phyloP scores from a whole-genome alignment of 257 asterid genomes.

The Gentiana macrophylla region DNA sequence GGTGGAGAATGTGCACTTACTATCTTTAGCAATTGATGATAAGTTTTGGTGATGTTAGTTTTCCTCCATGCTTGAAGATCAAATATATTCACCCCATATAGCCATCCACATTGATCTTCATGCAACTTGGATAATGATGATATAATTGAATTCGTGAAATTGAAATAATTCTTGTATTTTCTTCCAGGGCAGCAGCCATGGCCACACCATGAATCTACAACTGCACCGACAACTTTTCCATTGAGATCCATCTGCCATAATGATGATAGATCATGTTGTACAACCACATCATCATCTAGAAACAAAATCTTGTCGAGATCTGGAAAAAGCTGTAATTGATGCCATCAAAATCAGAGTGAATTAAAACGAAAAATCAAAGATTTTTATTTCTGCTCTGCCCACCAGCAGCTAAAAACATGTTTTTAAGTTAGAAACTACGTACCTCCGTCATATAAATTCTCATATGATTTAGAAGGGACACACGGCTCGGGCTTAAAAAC shows the following conservation, averaged over 20 bases:
- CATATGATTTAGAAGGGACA: constrained; percentile 76
- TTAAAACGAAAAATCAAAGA: background rate
- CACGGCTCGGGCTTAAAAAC: constrained; percentile 44
- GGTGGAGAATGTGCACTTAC: constrained; percentile 27
- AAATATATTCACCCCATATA: constrained; percentile 63
- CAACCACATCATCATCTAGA: constrained; percentile 80
- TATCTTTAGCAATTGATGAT: constrained; percentile 81
- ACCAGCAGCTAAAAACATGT: no score
- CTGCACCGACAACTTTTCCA: constrained; percentile 81
- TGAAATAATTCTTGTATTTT: constrained; percentile 56
- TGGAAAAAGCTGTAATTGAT: constrained; percentile 59
- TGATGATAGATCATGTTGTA: constrained; percentile 65
- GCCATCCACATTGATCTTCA: constrained; percentile 56
- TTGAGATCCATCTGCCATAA: constrained; percentile 79
- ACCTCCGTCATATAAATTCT: constrained; percentile 84
- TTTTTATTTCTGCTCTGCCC: no score
- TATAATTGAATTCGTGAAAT: constrained; percentile 52
- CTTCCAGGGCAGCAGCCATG: constrained; percentile 57
- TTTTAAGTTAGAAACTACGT: constrained; percentile 3
- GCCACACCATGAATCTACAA: constrained; percentile 57
- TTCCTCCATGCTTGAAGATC: constrained; percentile 75
- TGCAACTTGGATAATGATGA: constrained; percentile 30
- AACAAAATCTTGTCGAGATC: constrained; percentile 60
- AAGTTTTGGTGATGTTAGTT: constrained; percentile 51
- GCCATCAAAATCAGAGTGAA: constrained; percentile 27